phyloP scores from a whole-genome alignment of 768 basidiomycete genomes.

The Boletellus sp. region DNA sequence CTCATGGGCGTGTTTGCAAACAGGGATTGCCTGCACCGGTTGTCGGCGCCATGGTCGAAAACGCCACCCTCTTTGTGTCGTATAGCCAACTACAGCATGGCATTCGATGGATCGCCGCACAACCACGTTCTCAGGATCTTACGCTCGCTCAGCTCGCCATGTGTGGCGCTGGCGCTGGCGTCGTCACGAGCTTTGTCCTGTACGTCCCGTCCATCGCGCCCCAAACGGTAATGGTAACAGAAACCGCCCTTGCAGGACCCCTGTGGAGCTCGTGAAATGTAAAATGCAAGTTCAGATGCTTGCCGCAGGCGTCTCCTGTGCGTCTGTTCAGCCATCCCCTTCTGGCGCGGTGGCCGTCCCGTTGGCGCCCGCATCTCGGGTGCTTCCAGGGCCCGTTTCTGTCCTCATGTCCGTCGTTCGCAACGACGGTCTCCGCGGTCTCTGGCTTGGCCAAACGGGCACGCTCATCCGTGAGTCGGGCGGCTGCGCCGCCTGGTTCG shows the following conservation, averaged over 20 bases:
- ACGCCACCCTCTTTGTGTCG: conserved; percentile 81
- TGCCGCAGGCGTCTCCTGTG: conserved; percentile 23
- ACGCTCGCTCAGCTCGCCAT: conserved; percentile 67
- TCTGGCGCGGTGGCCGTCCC: conserved; percentile 15
- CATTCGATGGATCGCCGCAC: conserved; percentile 43
- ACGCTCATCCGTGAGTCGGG: conserved; percentile 93
- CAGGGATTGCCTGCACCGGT: conserved; percentile 91
- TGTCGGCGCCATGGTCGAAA: conserved; percentile 89
- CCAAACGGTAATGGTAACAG: too few relatives aligned
- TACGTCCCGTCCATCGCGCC: conserved; percentile 36
- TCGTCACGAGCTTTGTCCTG: conserved; percentile 84
- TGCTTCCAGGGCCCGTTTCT: conserved; percentile 69
- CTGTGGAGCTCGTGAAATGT: conserved; percentile 93
- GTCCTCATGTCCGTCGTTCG: conserved; percentile 64
- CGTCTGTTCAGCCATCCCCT: conserved; percentile 11
- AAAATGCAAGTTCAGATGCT: conserved; percentile 98
- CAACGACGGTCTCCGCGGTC: conserved; percentile 68
- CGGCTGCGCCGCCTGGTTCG: conserved; percentile 89
- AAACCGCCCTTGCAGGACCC: conserved; percentile 54
- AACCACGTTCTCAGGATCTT: conserved; percentile 39
- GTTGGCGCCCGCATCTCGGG: conserved; percentile 5
- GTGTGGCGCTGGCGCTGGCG: conserved; percentile 86
- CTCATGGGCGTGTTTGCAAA: conserved; percentile 1
- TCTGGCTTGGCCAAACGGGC: conserved; percentile 97
- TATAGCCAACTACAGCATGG: conserved; percentile 73